phyloP scores from a whole-genome alignment of 1,139 yeast genomes.

The Dujonia santamariae region DNA sequence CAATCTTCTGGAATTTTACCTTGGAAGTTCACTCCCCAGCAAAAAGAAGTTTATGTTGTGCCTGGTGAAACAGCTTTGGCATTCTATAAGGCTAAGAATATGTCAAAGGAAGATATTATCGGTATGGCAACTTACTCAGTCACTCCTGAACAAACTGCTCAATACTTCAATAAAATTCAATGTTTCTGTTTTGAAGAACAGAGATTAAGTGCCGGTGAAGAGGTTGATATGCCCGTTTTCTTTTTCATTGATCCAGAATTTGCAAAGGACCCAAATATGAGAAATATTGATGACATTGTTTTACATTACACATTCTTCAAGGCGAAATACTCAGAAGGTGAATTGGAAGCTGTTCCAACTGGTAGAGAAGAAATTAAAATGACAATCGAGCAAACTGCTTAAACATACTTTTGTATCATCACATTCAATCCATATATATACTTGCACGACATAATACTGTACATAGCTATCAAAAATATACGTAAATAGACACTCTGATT shows the following conservation, averaged over 20 bases:
- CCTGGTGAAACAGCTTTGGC: slow-evolving; percentile 99
- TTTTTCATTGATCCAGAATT: slow-evolving; percentile 98
- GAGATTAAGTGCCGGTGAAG: slow-evolving; percentile 90
- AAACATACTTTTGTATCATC: too few species aligned
- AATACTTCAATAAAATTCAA: slow-evolving; percentile 93
- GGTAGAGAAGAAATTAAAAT: slow-evolving; percentile 15
- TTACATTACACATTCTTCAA: slow-evolving; percentile 90
- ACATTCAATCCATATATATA: too few species aligned
- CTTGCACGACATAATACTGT: too few species aligned
- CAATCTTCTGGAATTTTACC: slow-evolving; percentile 91
- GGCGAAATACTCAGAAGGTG: slow-evolving; percentile 50
- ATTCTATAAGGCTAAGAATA: slow-evolving; percentile 88
- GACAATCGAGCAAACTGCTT: background rate
- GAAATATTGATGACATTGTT: slow-evolving; percentile 85
- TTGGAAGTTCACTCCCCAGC: slow-evolving; percentile 95
- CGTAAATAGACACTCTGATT: too few species aligned
- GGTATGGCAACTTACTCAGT: slow-evolving; percentile 99
- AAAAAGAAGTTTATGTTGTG: slow-evolving; percentile 84
- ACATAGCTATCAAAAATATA: too few species aligned
- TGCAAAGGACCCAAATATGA: slow-evolving; percentile 91
- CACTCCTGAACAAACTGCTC: slow-evolving; percentile 95
- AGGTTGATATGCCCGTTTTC: slow-evolving; percentile 98
- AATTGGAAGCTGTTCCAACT: slow-evolving; percentile 42
- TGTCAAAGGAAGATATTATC: slow-evolving; percentile 82
- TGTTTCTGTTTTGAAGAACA: slow-evolving; percentile 99